A percentile compares a stretch with the other conserved stretches of the same genome.
These are phyloP conservation scores for Stellera chamaejasme DNA, from an alignment of 345 rosid species.

Conservation along the genomic window DNA sequence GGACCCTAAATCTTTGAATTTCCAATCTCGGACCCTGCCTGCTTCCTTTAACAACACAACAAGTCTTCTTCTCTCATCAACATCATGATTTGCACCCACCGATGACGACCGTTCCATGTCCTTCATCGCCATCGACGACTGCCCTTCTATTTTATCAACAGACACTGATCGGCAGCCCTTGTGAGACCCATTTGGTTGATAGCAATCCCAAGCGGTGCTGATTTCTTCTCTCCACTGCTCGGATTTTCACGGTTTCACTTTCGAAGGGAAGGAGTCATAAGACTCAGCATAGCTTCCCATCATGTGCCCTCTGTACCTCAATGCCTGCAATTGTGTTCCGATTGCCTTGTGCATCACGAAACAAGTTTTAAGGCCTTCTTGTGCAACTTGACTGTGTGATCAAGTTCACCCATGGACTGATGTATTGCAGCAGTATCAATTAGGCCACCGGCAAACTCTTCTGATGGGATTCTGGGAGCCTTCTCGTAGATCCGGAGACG, in stretches of 20 bases:
- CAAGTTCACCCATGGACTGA: conserved; percentile 72
- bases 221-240: conserved; percentile 71
- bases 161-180: conserved; percentile 75
- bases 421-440: conserved; percentile 75
- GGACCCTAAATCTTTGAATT: conserved; percentile 38
- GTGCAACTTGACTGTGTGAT: conserved; percentile 54
- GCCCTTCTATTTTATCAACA: conserved; percentile 83
- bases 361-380: conserved; percentile 61
- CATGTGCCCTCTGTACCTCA: conserved; percentile 94
- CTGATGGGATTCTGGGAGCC: conserved; percentile 48
- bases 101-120: too few species aligned
- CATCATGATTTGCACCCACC: conserved; percentile 95
- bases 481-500: conserved; percentile 56
- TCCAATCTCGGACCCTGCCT: conserved; percentile 63
- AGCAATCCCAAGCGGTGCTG: conserved; percentile 70
- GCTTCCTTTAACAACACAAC: conserved; percentile 79
- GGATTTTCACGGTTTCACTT: conserved; percentile 56
- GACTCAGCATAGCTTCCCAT: conserved; percentile 67
- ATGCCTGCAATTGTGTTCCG: conserved; percentile 77
- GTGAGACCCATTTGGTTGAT: conserved; percentile 91
- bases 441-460: conserved; percentile 76
- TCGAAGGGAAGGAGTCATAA: conserved; percentile 55
- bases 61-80: conserved; percentile 62
- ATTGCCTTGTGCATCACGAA: conserved; percentile 52
- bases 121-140: too few species aligned